phyloP scores from a whole-genome alignment of 1,284 basidiomycete species.

The Ustilago hordei region DNA sequence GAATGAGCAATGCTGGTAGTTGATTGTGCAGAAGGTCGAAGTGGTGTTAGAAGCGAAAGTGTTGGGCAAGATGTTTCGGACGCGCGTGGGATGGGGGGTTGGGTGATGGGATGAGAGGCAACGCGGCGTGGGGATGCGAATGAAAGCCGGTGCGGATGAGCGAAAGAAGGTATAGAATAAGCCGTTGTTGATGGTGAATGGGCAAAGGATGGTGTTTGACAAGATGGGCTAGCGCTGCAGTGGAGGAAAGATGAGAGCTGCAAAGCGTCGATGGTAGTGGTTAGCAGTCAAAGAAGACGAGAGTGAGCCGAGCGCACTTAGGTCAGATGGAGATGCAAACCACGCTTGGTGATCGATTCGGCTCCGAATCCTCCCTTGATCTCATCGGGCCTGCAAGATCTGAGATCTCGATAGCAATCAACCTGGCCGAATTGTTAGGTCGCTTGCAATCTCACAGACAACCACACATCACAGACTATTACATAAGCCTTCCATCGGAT shows the following conservation, averaged over 20 bases:
- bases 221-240: background rate
- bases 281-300: background rate
- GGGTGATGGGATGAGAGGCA: conserved; percentile 6
- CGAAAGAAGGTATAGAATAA: background rate
- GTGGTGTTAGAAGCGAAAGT: conserved; percentile 1
- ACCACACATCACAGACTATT: conserved; percentile 3
- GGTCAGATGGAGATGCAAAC: conserved; percentile 5
- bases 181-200: background rate
- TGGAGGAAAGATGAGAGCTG: background rate
- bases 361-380: conserved; percentile 9
- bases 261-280: background rate
- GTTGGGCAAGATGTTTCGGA: background rate
- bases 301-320: background rate
- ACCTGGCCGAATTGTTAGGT: conserved; percentile 1
- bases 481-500: conserved; percentile 52
- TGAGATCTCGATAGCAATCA: no score
- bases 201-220: background rate
- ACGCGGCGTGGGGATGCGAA: conserved; percentile 11
- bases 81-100: conserved; percentile 5
- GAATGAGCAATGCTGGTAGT: conserved; percentile 4
- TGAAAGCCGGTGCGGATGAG: background rate
- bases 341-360: conserved; percentile 43
- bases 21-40: background rate
- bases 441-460: background rate
- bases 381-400: background rate